Percentiles rank a stretch among this genome's conserved stretches.
Evolutionary conservation across 805 yeast genomes (phyloP).

Genomic region (Ogataea pilisensis): DNA sequence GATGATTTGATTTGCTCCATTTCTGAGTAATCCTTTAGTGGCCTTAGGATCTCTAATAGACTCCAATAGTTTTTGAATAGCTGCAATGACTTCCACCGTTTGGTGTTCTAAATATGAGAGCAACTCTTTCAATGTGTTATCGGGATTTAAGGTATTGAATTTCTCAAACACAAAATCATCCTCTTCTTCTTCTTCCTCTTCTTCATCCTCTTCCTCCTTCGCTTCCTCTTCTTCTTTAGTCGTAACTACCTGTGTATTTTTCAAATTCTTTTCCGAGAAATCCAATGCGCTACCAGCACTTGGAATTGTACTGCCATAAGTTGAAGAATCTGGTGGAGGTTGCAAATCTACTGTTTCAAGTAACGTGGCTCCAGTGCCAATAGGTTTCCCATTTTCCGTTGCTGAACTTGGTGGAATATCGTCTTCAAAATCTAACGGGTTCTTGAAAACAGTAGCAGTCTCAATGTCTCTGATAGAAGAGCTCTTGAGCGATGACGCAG

Average conservation of each 20-base stretch:
- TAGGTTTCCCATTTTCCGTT: neutral
- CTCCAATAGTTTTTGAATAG: conserved; percentile 76
- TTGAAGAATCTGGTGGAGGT: conserved; percentile 3
- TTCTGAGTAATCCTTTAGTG: conserved; percentile 68
- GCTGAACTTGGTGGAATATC: neutral
- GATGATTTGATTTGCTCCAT: conserved; percentile 71
- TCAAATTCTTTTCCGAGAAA: too few relatives aligned
- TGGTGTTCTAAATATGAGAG: conserved; percentile 87
- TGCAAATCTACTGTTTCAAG: neutral
- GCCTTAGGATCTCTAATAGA: conserved; percentile 76
- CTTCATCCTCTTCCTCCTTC: conserved; percentile 13
- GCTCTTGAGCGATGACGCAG: neutral
- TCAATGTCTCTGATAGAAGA: neutral
- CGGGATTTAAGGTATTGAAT: conserved; percentile 82
- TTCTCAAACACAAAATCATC: conserved; percentile 59
- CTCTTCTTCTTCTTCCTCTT: conserved; percentile 19
- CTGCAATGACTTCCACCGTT: conserved; percentile 84
- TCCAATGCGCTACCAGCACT: conserved; percentile 23
- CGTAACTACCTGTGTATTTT: too few relatives aligned
- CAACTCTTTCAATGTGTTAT: conserved; percentile 80
- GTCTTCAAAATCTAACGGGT: conserved; percentile 4
- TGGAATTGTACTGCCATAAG: conserved; percentile 16
- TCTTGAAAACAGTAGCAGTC: neutral
- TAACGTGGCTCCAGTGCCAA: neutral
- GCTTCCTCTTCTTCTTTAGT: too few relatives aligned